Base-by-base conservation (phyloP, 2,329 filamentous ascomycete species). In the Colletotrichum sp. region DNA sequence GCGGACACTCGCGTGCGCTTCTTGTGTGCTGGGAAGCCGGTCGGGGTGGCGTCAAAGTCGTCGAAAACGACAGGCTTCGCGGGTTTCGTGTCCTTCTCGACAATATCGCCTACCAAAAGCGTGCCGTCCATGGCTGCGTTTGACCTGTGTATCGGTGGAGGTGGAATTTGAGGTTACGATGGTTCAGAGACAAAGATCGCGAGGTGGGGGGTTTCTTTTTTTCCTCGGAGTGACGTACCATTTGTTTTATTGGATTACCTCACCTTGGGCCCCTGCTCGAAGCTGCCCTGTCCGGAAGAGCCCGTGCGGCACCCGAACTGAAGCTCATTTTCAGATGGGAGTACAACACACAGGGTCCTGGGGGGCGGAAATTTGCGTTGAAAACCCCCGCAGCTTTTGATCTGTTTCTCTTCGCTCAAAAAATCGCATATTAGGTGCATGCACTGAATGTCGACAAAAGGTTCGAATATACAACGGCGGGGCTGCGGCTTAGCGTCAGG, bases 1-100 rank as follows among this genome's bases (percentile, higher is more conserved):
- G 94, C 91, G 3, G 96, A 98, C 9, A 91, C 85, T 73, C 91
- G 90, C 72, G 88, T 89, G 78, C 96, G 92, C 83, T 95, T 95
- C 84, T 94, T 97, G 84, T 96, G 96, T 75, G 93, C 92, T n/a
- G 97, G 97, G 80, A 99, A 99, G 2, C 97, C 97, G 15, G 91
- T 92, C 6, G 88, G 84, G 24, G 88, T 86, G 12, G 87, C 85
- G 68, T 91, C 91, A 55, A 91, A 86, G 63, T 89, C 89, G 16
- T 93, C 93, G 12, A 92, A 91, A 52, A 89, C 88, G 10, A 94
- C 93, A 6, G 94, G 89, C 78, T 91, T 93, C 26, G 92, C 88
- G 28, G 88, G 85, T 16, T 88, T 84, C 30, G 91, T 85, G 60
- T 92, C 90, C 77, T 95, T 94, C 86, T 99, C 96, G 80, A 94